Evolutionary conservation across 495 filamentous ascomycete genomes (phyloP), one percentile per base, ranked within the genome.

Genomic region (Penicillium canariense): DNA sequence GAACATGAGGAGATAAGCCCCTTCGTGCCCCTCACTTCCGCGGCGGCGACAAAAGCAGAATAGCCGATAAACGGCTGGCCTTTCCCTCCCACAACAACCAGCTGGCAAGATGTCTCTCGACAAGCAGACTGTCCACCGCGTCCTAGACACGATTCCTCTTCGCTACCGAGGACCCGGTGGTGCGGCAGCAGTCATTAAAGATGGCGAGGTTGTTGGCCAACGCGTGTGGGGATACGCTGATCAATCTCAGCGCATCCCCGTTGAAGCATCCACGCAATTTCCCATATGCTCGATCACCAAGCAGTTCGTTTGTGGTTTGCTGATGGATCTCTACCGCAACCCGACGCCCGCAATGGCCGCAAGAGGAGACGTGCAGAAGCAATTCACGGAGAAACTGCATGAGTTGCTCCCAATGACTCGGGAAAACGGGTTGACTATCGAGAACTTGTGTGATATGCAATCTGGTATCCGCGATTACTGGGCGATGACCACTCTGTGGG

Each of bases 201-300:
- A 53, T 53, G 50, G 50, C 50, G 30, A 46, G 15, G 20, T 53
- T 9, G 30, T 53, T 20, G 22, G 50, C 17, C 39, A 53, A 46
- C 63, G 57, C 1, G 55, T 61, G 35, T 72, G 69, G 69, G 69
- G 69, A 36, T 71, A 66, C 27, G 68, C 69, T 8, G 57, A 72
- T 50, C 14, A 70, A 5, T 52, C 67, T 26, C 31, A 59, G 7
- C 64, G 60, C 2, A 58, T 69, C 32, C 58, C 49, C 25, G 42
- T 72, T 36, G 55, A 62, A 0, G 36, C 63, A 5, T 25, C 60
- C 5, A 66, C 52, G 0, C 66, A 35, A 27, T 59, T 72, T 39
- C 68, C 69, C 1, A 71, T 72, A 23, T 72, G 69, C 36, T 72
- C 69, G 7, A 72, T 71, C 39, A 68, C 68, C 1, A 72, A 72